Evolutionary conservation across 2,329 filamentous ascomycete genomes (phyloP).

Genomic region (Lithohypha guttulata): DNA sequence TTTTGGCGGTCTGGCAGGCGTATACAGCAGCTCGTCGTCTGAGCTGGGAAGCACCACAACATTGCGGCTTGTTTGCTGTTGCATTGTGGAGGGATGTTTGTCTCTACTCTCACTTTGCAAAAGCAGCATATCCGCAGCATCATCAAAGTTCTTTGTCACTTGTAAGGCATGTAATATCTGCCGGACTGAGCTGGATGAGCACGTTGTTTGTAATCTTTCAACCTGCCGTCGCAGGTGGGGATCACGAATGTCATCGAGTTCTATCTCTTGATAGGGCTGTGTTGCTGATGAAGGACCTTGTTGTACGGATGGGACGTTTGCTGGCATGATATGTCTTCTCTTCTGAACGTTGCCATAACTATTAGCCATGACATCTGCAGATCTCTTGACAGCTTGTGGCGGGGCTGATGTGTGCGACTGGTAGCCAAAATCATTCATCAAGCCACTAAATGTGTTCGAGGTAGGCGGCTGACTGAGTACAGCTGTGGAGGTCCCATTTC

Average conservation of each 20-base stretch:
- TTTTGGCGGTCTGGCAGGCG: constrained; percentile 16
- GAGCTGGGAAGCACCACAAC: constrained; percentile 27
- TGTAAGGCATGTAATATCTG: constrained; percentile 42
- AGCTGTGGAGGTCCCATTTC: constrained; percentile 25
- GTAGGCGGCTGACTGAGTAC: constrained; percentile 20
- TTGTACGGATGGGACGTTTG: constrained; percentile 36
- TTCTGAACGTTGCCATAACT: constrained; percentile 30
- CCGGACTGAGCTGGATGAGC: constrained; percentile 37
- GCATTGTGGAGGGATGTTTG: constrained; percentile 11
- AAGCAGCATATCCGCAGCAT: constrained; percentile 41
- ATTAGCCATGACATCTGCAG: constrained; percentile 35
- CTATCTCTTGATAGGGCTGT: constrained; percentile 27
- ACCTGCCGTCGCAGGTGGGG: constrained; percentile 41
- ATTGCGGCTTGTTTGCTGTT: background rate
- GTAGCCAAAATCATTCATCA: constrained; percentile 6
- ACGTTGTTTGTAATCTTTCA: constrained; percentile 39
- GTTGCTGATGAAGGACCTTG: constrained; percentile 10
- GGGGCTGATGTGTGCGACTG: background rate
- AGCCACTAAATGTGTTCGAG: constrained; percentile 3
- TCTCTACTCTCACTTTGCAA: constrained; percentile 27
- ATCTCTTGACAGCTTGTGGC: constrained; percentile 27
- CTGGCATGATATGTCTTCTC: constrained; percentile 32
- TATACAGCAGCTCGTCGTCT: constrained; percentile 33
- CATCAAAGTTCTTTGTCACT: constrained; percentile 42
- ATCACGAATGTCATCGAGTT: constrained; percentile 43